Percentiles rank a stretch among this genome's conserved stretches.
Evolutionary conservation across 2,329 filamentous ascomycete species (phyloP).

Genomic region (Phialemoniopsis sp.): DNA sequence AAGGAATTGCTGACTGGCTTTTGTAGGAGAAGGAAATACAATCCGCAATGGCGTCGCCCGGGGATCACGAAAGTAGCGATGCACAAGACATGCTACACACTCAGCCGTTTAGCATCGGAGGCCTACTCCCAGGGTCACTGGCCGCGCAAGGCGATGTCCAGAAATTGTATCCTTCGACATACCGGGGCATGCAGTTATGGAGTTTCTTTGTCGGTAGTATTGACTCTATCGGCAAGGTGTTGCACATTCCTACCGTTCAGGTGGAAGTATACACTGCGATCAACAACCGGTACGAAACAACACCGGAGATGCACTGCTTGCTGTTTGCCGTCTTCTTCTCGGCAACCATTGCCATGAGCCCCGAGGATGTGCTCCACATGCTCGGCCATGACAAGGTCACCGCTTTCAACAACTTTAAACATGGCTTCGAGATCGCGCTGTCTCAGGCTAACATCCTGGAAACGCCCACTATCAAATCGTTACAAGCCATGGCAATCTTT

Average conservation of each 20-base stretch:
- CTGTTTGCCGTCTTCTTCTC: conserved; percentile 14
- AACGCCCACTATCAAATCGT: conserved; percentile 7
- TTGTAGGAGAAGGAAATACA: conserved; percentile 13
- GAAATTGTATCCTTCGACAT: conserved; percentile 8
- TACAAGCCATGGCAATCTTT: conserved; percentile 13
- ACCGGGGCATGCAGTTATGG: conserved; percentile 12
- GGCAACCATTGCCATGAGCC: conserved; percentile 8
- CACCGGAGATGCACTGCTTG: conserved; percentile 8
- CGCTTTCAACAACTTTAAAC: conserved; percentile 8
- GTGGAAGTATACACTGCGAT: conserved; percentile 12
- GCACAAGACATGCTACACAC: neutral
- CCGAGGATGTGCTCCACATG: conserved; percentile 7
- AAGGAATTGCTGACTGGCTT: neutral
- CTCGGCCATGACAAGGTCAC: conserved; percentile 11
- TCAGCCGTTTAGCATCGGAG: conserved; percentile 6
- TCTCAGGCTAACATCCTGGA: conserved; percentile 13
- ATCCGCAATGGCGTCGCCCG: conserved; percentile 6
- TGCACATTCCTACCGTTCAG: conserved; percentile 15
- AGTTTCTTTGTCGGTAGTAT: conserved; percentile 10
- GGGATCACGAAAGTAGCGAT: conserved; percentile 3
- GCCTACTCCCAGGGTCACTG: conserved; percentile 1
- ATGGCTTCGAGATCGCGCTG: conserved; percentile 12
- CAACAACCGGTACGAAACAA: conserved; percentile 2
- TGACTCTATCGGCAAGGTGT: conserved; percentile 12
- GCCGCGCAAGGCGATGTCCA: neutral